Evolutionary conservation across 2,329 filamentous ascomycete genomes (phyloP).

Genomic region (Canariomyces notabilis): DNA sequence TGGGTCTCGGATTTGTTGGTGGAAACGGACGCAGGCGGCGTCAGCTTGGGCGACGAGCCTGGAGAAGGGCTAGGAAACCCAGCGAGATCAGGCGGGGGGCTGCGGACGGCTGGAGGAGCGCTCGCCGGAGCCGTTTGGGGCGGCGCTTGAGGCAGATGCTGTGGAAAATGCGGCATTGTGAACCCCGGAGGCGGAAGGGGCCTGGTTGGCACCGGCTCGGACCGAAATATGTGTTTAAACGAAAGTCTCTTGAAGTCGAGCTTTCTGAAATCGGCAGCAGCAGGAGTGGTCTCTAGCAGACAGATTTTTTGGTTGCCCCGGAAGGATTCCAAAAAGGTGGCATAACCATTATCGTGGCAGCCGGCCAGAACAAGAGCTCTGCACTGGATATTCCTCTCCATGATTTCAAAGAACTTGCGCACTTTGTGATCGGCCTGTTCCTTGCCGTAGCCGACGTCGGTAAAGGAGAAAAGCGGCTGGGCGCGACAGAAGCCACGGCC

Average conservation of each 20-base stretch:
- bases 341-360: constrained; percentile 34
- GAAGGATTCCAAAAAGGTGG: constrained; percentile 30
- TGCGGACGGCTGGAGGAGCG: neutral
- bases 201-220: constrained; percentile 23
- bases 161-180: no score
- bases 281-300: constrained; percentile 30
- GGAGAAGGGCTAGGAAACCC: constrained; percentile 6
- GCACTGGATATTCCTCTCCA: constrained; percentile 31
- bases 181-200: neutral
- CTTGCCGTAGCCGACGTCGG: constrained; percentile 33
- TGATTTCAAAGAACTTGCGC: constrained; percentile 32
- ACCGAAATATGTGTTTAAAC: constrained; percentile 31
- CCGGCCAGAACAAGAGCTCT: constrained; percentile 31
- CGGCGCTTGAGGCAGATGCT: neutral
- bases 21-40: neutral
- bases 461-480: constrained; percentile 33
- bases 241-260: constrained; percentile 27
- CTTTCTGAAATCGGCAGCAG: constrained; percentile 29
- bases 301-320: constrained; percentile 30
- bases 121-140: neutral
- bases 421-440: constrained; percentile 34
- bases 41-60: constrained; percentile 3
- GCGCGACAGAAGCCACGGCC: constrained; percentile 32
- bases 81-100: neutral
- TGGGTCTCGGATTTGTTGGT: constrained; percentile 1